phyloP scores from a whole-genome alignment of 805 yeast species.

The Starmera dryadoides region DNA sequence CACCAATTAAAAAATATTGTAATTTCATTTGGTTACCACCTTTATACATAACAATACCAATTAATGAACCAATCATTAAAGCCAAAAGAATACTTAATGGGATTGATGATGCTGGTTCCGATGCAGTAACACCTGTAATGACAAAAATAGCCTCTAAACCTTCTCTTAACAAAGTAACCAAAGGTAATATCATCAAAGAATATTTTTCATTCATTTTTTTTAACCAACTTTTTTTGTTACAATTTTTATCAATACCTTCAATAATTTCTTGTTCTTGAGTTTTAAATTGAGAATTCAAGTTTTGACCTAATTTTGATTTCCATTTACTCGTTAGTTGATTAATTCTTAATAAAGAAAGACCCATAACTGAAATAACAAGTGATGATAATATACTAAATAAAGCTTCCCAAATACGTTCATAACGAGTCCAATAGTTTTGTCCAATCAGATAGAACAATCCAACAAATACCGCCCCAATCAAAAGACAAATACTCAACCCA shows the following conservation, averaged over 20 bases:
- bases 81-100: constrained; percentile 62
- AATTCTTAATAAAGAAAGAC: constrained; percentile 71
- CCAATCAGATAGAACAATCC: constrained; percentile 73
- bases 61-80: constrained; percentile 46
- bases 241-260: not conserved
- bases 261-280: constrained; percentile 6
- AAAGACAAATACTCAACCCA: constrained; percentile 63
- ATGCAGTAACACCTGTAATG: constrained; percentile 80
- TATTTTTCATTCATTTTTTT: constrained; percentile 37
- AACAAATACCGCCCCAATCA: constrained; percentile 69
- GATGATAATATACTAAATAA: constrained; percentile 73
- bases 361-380: constrained; percentile 79
- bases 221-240: constrained; percentile 8
- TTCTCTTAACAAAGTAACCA: constrained; percentile 81
- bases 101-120: constrained; percentile 58
- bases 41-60: constrained; percentile 64
- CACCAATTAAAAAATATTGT: constrained; percentile 63
- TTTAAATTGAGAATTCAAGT: constrained; percentile 33
- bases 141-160: constrained; percentile 91
- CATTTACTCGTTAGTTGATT: constrained; percentile 82
- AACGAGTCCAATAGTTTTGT: constrained; percentile 76
- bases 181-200: constrained; percentile 70
- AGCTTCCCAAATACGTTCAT: constrained; percentile 91
- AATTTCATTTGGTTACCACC: constrained; percentile 76
- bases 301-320: constrained; percentile 61